Conservation (phyloP, 371 early-diverging fungal species). For the Mortierella sp. region DNA sequence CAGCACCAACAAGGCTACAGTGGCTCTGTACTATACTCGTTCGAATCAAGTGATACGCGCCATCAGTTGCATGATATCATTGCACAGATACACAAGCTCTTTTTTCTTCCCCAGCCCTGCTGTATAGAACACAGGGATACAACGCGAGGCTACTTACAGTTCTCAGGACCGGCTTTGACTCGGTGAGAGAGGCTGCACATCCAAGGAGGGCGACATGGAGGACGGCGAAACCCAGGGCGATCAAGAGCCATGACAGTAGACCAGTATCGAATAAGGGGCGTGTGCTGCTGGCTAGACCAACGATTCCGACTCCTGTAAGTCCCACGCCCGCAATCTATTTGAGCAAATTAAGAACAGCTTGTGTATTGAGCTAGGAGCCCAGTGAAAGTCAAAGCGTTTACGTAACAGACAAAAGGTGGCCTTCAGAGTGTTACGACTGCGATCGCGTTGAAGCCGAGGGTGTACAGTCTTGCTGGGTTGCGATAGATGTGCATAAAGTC, state of each 20-base stretch:
- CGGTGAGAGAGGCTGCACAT: conserved; percentile 1
- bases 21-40: conserved; percentile 17
- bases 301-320: conserved; percentile 22
- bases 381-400: no score
- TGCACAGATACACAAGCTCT: no score
- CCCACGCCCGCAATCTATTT: conserved; percentile 22
- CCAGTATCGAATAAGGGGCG: conserved; percentile 10
- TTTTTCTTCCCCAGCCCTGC: neutral
- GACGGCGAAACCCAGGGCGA: conserved; percentile 15
- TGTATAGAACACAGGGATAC: neutral
- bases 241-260: conserved; percentile 17
- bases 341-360: neutral
- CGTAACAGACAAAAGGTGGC: neutral
- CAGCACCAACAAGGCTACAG: conserved; percentile 15
- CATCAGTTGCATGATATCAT: neutral
- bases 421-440: conserved; percentile 16
- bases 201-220: conserved; percentile 22
- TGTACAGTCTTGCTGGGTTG: conserved; percentile 24
- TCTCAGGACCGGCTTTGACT: conserved; percentile 5
- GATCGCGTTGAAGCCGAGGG: conserved; percentile 16
- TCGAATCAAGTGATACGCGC: no score
- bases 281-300: conserved; percentile 6
- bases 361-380: neutral
- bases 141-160: conserved; percentile 7
- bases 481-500: conserved; percentile 12